Evolutionary conservation across 2,329 filamentous ascomycete species (phyloP).

Genomic region (Colletotrichum costaricense): DNA sequence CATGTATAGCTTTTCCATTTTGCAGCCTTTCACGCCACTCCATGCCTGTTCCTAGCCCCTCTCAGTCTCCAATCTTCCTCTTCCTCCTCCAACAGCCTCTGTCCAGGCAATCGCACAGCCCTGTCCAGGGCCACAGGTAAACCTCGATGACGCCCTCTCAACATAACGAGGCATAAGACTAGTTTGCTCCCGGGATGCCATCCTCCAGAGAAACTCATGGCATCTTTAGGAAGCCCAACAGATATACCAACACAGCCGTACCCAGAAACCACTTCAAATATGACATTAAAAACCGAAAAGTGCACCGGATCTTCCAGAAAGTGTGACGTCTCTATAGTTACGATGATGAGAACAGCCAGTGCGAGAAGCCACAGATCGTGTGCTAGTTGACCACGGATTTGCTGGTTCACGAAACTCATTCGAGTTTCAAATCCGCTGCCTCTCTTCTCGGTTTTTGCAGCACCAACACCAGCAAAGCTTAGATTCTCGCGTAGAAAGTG

Average conservation of each 20-base stretch:
- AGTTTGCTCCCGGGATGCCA: slow-evolving; percentile 68
- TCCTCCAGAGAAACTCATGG: slow-evolving; percentile 66
- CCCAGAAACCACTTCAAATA: slow-evolving; percentile 67
- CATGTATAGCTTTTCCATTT: neutral
- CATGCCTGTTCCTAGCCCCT: slow-evolving; percentile 1
- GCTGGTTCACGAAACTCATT: slow-evolving; percentile 63
- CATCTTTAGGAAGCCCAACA: slow-evolving; percentile 63
- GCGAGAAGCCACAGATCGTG: slow-evolving; percentile 77
- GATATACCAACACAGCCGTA: slow-evolving; percentile 73
- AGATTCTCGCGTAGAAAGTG: slow-evolving; percentile 14
- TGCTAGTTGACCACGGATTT: slow-evolving; percentile 72
- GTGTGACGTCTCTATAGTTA: slow-evolving; percentile 68
- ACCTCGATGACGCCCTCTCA: slow-evolving; percentile 67
- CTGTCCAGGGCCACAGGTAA: slow-evolving; percentile 67
- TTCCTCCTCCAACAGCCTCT: slow-evolving; percentile 44
- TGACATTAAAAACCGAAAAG: slow-evolving; percentile 70
- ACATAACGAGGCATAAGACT: slow-evolving; percentile 66
- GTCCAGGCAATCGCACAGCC: slow-evolving; percentile 58
- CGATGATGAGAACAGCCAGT: slow-evolving; percentile 69
- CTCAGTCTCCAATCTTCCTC: slow-evolving; percentile 39
- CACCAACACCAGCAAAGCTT: slow-evolving; percentile 58
- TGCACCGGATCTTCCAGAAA: slow-evolving; percentile 61
- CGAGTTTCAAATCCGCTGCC: slow-evolving; percentile 47
- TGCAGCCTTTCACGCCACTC: neutral
- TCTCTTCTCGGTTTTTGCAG: slow-evolving; percentile 34